Evolutionary conservation across 352 stramenopile species (phyloP).

Genomic region (Poterioochromonas sp.): DNA sequence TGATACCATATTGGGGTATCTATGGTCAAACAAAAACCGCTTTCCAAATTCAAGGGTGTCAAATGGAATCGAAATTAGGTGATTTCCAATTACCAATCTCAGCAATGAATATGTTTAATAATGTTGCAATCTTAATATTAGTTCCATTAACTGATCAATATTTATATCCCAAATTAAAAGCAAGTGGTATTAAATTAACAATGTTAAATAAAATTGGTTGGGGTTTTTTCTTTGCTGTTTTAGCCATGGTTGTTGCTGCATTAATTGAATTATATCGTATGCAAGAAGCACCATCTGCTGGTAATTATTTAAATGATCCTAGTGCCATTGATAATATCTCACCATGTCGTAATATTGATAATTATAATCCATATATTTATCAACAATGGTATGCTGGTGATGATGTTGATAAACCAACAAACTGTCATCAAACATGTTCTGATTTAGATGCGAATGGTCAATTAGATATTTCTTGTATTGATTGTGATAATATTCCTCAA

Average conservation of each 20-base stretch:
- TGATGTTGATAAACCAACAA: constrained; percentile 16
- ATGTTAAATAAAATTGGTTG: constrained; percentile 72
- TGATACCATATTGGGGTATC: constrained; percentile 42
- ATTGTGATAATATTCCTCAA: constrained; percentile 52
- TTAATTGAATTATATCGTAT: constrained; percentile 66
- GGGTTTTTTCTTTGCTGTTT: constrained; percentile 63
- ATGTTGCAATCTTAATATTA: constrained; percentile 71
- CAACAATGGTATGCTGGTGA: constrained; percentile 33
- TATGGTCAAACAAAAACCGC: constrained; percentile 42
- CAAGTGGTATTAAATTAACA: constrained; percentile 59
- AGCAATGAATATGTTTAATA: constrained; percentile 73
- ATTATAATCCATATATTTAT: constrained; percentile 40
- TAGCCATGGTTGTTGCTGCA: constrained; percentile 60
- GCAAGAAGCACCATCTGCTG: constrained; percentile 36
- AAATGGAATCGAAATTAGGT: constrained; percentile 11
- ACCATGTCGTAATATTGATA: constrained; percentile 32
- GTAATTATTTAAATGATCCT: not conserved
- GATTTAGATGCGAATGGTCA: not conserved
- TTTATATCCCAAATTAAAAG: constrained; percentile 62
- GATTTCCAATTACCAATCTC: constrained; percentile 61
- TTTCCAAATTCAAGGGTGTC: constrained; percentile 50
- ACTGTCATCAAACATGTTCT: constrained; percentile 12
- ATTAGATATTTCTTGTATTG: constrained; percentile 57
- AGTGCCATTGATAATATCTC: constrained; percentile 53
- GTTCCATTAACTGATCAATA: constrained; percentile 71